Evolutionary conservation across 2,329 filamentous ascomycete genomes (phyloP).

Genomic region (Ascochyta clinopodiicola): DNA sequence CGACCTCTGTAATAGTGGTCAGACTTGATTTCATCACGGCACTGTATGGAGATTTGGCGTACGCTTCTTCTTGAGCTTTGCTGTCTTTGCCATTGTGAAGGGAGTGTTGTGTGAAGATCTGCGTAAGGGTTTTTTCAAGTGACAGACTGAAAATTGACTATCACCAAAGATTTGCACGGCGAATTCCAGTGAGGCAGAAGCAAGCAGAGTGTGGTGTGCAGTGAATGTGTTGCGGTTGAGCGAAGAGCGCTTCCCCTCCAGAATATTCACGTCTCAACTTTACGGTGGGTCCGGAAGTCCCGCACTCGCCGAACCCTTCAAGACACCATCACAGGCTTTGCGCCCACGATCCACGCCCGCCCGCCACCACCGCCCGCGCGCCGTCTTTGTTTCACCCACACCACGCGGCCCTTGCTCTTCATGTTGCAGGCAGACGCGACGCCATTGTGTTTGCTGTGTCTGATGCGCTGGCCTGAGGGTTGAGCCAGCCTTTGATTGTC

Average conservation of each 20-base stretch:
- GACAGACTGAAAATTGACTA: too few species aligned
- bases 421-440: constrained; percentile 44
- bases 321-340: constrained; percentile 17
- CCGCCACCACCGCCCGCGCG: constrained; percentile 21
- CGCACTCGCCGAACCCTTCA: constrained; percentile 5
- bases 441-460: constrained; percentile 38
- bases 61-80: constrained; percentile 56
- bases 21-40: constrained; percentile 3
- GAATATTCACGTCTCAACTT: constrained; percentile 4
- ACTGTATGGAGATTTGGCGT: constrained; percentile 4
- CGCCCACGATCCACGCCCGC: constrained; percentile 21
- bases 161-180: not conserved
- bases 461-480: constrained; percentile 44
- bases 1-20: constrained; percentile 57
- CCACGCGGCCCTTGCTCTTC: constrained; percentile 25
- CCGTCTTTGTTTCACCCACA: constrained; percentile 15
- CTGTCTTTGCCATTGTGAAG: constrained; percentile 53
- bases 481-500: constrained; percentile 26
- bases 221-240: not conserved
- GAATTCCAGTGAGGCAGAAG: not conserved
- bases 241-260: not conserved
- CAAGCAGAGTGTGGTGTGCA: not conserved
- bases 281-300: constrained; percentile 10
- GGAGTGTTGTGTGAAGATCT: not conserved
- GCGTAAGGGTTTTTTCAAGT: not conserved